Evolutionary conservation across 2,329 filamentous ascomycete species (phyloP), one percentile per base, ranked within the genome.

Genomic region (Ophiocordyceps camponoti-saundersi): DNA sequence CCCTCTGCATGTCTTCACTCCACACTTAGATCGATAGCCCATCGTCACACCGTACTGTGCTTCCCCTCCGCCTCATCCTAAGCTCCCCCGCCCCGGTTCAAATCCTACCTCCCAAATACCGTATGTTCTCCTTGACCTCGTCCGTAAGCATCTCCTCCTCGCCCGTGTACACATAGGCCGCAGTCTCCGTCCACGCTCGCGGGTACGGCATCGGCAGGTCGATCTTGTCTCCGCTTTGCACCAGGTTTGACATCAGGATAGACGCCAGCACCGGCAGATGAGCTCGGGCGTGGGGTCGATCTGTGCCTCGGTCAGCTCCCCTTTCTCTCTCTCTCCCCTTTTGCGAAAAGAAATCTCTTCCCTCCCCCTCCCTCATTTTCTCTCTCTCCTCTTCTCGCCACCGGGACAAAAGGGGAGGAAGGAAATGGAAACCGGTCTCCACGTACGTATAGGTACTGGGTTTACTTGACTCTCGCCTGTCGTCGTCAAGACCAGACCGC

Each of bases 121-220:
- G 46, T 43, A 79, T 72, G 50, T 79, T 79, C 49, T 71, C 63
- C 47, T 56, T 65, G 42, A 75, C 66, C 2, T 65, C 64, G 12
- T 65, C 61, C 1, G 68, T 73, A 44, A 70, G 48, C 13, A 62
- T 50, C 43, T 65, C 61, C 13, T 65, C 66, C 46, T 67, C 61
- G 34, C 71, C 71, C 0, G 70, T 75, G 55, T 79, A 79, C 23
- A 75, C 63, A 53, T 74, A 72, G 4, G 63, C 60, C n/a, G 77
- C 61, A 0, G 75, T 78, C 47, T 73, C 67, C 2, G 57, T 54
- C 77, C 77, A 81, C 8, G 64, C 69, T 45, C 69, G 67, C 1
- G 77, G 75, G 48, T 71, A 64, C 1, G 77, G 77, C 47, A 81
- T 52, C 0, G 76, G 75, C 11, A 80, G 61, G 51, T 79, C 74